phyloP scores from a whole-genome alignment of 139 green algal genomes.

The Chlorella vulgaris region DNA sequence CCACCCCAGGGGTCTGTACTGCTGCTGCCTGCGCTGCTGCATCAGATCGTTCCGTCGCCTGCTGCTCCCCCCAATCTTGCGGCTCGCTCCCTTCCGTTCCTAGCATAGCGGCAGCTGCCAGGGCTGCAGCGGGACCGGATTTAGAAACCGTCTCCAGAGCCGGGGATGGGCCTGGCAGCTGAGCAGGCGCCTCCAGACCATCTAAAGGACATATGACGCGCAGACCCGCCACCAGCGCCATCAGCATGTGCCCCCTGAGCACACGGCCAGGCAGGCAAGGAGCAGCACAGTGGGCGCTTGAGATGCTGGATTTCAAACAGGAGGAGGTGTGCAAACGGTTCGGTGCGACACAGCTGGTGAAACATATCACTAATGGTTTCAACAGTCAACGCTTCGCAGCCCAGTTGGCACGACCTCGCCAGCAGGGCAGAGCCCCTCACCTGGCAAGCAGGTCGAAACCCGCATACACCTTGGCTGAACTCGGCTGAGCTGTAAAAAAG shows the following conservation, averaged over 20 bases:
- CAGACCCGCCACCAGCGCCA: slow-evolving; percentile 6
- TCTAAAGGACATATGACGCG: neutral
- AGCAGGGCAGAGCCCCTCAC: neutral
- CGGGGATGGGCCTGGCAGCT: neutral
- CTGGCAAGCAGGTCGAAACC: slow-evolving; percentile 18
- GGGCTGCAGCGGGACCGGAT: no score
- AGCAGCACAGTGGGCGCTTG: neutral
- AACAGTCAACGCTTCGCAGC: no score
- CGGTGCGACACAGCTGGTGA: no score
- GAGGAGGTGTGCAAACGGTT: no score
- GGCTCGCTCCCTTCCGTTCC: no score
- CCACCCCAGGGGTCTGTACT: no score
- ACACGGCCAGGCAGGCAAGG: neutral
- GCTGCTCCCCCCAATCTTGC: no score
- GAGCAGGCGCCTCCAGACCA: neutral
- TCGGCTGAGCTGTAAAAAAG: neutral
- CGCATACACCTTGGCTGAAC: neutral
- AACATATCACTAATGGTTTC: neutral
- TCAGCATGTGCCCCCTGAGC: slow-evolving; percentile 14
- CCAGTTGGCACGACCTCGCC: no score
- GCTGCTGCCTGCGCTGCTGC: no score
- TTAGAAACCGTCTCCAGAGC: no score
- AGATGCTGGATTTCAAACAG: neutral
- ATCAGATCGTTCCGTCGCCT: no score
- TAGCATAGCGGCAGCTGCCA: no score